Base-by-base conservation (phyloP, 2,329 filamentous ascomycete species). In the Nemania abortiva region DNA sequence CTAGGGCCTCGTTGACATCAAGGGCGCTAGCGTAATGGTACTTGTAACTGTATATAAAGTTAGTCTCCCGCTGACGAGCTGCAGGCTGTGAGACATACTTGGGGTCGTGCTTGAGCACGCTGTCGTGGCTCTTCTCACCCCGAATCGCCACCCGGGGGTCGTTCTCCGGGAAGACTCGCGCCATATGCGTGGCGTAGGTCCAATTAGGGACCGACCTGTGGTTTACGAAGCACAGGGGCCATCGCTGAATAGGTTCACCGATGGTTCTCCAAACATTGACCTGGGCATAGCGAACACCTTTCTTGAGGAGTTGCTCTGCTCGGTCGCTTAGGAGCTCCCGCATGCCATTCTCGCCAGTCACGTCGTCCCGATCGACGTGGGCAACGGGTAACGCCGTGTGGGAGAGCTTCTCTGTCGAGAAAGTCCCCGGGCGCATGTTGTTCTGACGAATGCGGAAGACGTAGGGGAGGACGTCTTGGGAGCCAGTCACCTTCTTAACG, bases 241-340 rank as follows among this genome's bases (percentile, higher is more conserved):
- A 77, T 58, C 74, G 72, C 65, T 71, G 68, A 65, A 76, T 71
- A 39, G 75, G 68, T 42, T 75, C 58, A 52, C 74, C 74, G 61
- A 77, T 74, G 11, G 74, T 74, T 63, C 76, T 71, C 76, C 76
- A 77, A 63, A 77, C 56, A 65, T 77, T 77, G 34, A 77, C 75
- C 56, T 75, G 73, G 11, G 74, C 74, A 63, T 73, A 77, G 20
- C 73, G 74, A 60, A 72, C 73, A 66, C 73, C 72, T 45, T 74
- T 63, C 63, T 72, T 67, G 52, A 77, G 70, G n/a, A 73, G 58
- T 39, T 74, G 70, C 31, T 76, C 75, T n/a, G 74, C 75, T 15
- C 70, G 63, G 4, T 72, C 73, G 45, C 70, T 70, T 2, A 76
- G 68, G n/a, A 75, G 64, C 62, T 76, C 74, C 50, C 72, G 74